phyloP scores from a whole-genome alignment of 495 filamentous ascomycete species.

The Hypoxylon rickii region DNA sequence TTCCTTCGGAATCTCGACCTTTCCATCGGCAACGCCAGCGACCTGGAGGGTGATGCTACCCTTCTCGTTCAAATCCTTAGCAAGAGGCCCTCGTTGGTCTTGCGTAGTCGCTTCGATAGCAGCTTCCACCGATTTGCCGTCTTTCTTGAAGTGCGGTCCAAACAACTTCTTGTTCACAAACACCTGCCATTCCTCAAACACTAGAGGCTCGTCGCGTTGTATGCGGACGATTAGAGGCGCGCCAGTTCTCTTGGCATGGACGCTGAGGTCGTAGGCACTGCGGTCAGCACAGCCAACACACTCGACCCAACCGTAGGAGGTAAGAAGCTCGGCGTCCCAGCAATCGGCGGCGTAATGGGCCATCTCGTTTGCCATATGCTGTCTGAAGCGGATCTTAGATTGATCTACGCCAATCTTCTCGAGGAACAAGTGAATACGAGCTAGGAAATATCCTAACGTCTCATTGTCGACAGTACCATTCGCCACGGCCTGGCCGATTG shows the following conservation, averaged over 20 bases:
- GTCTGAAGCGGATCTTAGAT: slow-evolving; percentile 67
- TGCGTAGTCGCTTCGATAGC: slow-evolving; percentile 62
- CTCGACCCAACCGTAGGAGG: slow-evolving; percentile 72
- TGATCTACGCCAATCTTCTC: slow-evolving; percentile 64
- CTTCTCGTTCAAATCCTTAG: slow-evolving; percentile 51
- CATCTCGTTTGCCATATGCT: slow-evolving; percentile 77
- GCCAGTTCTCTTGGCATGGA: slow-evolving; percentile 67
- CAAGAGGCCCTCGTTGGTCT: slow-evolving; percentile 58
- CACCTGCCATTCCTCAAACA: slow-evolving; percentile 64
- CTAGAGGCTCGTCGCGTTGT: slow-evolving; percentile 57
- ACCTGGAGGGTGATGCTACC: slow-evolving; percentile 63
- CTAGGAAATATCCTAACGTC: slow-evolving; percentile 72
- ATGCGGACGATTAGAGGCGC: slow-evolving; percentile 63
- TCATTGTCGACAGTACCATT: slow-evolving; percentile 68
- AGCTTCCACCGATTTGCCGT: slow-evolving; percentile 63
- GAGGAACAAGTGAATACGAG: slow-evolving; percentile 67
- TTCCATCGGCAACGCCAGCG: slow-evolving; percentile 56
- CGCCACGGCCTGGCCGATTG: slow-evolving; percentile 65
- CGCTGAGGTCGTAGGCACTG: slow-evolving; percentile 68
- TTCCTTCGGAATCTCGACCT: slow-evolving; percentile 60
- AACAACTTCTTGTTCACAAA: slow-evolving; percentile 68
- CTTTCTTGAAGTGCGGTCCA: slow-evolving; percentile 67
- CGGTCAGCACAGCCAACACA: slow-evolving; percentile 73
- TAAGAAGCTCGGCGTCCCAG: slow-evolving; percentile 70
- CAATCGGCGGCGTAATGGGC: slow-evolving; percentile 73